These are phyloP conservation scores for Leccinum olivaceopallidum DNA, from an alignment of 768 basidiomycete genomes.

Conservation along the genomic window DNA sequence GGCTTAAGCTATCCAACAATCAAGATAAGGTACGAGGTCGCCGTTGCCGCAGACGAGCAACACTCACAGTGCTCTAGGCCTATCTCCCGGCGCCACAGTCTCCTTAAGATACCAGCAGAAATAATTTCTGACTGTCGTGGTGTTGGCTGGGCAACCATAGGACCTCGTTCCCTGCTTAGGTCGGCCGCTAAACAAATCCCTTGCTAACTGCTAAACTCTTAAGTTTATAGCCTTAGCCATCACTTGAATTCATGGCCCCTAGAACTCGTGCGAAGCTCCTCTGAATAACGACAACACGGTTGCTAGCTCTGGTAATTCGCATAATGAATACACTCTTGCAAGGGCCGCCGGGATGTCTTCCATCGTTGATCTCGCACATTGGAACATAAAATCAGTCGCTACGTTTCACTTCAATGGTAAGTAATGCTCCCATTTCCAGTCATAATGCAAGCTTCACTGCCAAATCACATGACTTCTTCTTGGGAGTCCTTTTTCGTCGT, in stretches of 20 bases:
- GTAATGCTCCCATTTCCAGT: neutral
- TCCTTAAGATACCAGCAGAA: conserved; percentile 5
- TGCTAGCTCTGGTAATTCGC: neutral
- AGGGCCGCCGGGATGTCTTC: neutral
- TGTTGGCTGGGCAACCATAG: neutral
- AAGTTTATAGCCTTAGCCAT: neutral
- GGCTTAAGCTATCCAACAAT: neutral
- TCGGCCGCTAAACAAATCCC: neutral
- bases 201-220: neutral
- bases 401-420: neutral
- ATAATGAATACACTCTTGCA: neutral
- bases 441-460: neutral
- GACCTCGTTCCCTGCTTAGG: neutral
- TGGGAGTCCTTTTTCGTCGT: neutral
- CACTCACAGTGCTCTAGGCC: neutral
- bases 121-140: neutral
- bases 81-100: too few species aligned
- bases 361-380: neutral
- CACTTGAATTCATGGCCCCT: neutral
- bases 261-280: neutral
- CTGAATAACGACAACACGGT: neutral
- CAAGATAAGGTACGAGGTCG: conserved; percentile 2
- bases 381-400: conserved; percentile 2
- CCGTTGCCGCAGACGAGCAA: conserved; percentile 7
- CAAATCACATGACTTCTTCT: neutral